A percentile compares a stretch with the other conserved stretches of the same genome.
phyloP scores from a whole-genome alignment of 2,329 filamentous ascomycete species.

The Penicillium brasilianum region DNA sequence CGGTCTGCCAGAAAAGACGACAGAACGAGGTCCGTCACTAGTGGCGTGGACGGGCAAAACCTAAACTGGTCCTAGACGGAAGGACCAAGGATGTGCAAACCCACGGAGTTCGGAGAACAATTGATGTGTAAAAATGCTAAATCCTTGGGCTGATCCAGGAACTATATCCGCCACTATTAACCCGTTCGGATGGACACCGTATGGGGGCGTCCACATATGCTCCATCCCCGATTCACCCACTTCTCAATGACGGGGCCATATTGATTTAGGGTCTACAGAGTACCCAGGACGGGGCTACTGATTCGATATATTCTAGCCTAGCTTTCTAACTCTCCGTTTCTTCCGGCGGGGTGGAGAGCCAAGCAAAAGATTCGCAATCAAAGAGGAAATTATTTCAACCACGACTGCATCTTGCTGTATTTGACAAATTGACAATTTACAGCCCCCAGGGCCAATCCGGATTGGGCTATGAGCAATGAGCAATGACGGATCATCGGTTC shows the following conservation, averaged over 20 bases:
- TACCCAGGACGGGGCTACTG: neutral
- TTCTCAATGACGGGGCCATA: neutral
- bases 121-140: neutral
- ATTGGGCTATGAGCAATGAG: neutral
- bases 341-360: neutral
- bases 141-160: constrained; percentile 19
- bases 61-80: neutral
- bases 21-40: neutral
- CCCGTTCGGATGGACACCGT: neutral
- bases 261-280: neutral
- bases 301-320: neutral
- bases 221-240: neutral
- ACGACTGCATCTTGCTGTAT: constrained; percentile 4
- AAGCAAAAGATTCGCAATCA: neutral
- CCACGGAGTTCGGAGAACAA: neutral
- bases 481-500: neutral
- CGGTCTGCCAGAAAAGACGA: neutral
- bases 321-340: neutral
- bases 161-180: constrained; percentile 8
- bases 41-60: neutral
- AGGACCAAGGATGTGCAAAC: neutral
- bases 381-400: constrained; percentile 10
- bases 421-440: neutral
- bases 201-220: neutral
- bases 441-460: neutral